Evolutionary conservation across 2,329 filamentous ascomycete species (phyloP).

Genomic region (Aspergillus texensis): DNA sequence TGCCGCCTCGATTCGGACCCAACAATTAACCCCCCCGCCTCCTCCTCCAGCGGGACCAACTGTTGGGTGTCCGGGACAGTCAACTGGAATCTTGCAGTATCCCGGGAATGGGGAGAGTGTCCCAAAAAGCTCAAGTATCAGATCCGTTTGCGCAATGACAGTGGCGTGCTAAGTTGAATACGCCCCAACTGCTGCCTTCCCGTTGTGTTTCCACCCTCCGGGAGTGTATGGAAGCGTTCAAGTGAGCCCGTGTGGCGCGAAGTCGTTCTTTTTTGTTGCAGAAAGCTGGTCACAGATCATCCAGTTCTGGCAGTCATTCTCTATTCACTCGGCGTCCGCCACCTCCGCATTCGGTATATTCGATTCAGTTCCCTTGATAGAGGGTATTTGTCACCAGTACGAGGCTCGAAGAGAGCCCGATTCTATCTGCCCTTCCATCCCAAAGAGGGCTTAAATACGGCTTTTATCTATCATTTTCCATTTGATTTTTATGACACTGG

Average conservation of each 20-base stretch:
- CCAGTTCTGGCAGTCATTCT: slow-evolving; percentile 6
- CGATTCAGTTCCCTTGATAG: background rate
- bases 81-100: slow-evolving; percentile 31
- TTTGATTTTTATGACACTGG: background rate
- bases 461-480: background rate
- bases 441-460: background rate
- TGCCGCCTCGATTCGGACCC: slow-evolving; percentile 4
- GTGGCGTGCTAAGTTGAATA: slow-evolving; percentile 25
- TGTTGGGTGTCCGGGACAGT: slow-evolving; percentile 26
- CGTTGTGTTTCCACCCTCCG: slow-evolving; percentile 17
- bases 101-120: slow-evolving; percentile 32
- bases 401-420: background rate
- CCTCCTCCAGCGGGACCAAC: slow-evolving; percentile 11
- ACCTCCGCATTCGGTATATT: slow-evolving; percentile 6
- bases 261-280: slow-evolving; percentile 14
- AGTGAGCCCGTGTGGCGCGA: slow-evolving; percentile 23
- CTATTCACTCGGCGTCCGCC: slow-evolving; percentile 5
- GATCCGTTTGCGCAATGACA: slow-evolving; percentile 31
- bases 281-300: slow-evolving; percentile 11
- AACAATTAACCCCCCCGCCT: slow-evolving; percentile 15
- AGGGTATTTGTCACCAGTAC: background rate
- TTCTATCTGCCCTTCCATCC: background rate
- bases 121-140: slow-evolving; percentile 25
- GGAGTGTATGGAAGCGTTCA: slow-evolving; percentile 20
- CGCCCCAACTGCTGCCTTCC: slow-evolving; percentile 14